Evolutionary conservation across 164 flowering plant species (phyloP).

Genomic region (Paratinospora sagittata): DNA sequence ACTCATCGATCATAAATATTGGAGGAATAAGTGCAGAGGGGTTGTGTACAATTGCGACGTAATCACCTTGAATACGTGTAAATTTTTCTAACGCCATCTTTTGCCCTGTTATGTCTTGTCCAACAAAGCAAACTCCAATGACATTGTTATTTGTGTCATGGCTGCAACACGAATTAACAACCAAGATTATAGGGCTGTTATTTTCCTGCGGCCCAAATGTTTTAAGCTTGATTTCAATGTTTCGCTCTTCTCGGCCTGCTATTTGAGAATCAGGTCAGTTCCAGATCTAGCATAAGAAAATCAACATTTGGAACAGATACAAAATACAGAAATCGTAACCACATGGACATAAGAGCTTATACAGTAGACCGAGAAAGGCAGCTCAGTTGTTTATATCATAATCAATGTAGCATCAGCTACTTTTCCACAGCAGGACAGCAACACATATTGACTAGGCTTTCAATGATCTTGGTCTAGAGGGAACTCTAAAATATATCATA

Average conservation of each 20-base stretch:
- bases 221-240: slow-evolving; percentile 65
- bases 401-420: neutral
- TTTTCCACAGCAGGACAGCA: neutral
- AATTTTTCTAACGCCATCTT: slow-evolving; percentile 58
- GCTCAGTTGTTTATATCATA: neutral
- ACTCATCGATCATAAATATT: slow-evolving; percentile 58
- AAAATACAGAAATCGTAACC: neutral
- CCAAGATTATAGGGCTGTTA: slow-evolving; percentile 40
- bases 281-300: slow-evolving; percentile 2
- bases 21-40: slow-evolving; percentile 73
- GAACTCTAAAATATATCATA: neutral
- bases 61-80: slow-evolving; percentile 66
- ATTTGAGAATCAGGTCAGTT: slow-evolving; percentile 10
- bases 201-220: slow-evolving; percentile 35
- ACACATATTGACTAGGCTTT: neutral
- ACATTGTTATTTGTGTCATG: slow-evolving; percentile 44
- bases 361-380: neutral
- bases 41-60: slow-evolving; percentile 46
- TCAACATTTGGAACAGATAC: neutral
- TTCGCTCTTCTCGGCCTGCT: slow-evolving; percentile 64
- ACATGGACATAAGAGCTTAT: neutral
- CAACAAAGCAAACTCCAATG: slow-evolving; percentile 67
- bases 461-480: neutral
- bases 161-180: slow-evolving; percentile 73
- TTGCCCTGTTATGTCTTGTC: slow-evolving; percentile 68